Evolutionary conservation across 106 monocot species (phyloP).

Genomic region (Dioscorea dumetorum): DNA sequence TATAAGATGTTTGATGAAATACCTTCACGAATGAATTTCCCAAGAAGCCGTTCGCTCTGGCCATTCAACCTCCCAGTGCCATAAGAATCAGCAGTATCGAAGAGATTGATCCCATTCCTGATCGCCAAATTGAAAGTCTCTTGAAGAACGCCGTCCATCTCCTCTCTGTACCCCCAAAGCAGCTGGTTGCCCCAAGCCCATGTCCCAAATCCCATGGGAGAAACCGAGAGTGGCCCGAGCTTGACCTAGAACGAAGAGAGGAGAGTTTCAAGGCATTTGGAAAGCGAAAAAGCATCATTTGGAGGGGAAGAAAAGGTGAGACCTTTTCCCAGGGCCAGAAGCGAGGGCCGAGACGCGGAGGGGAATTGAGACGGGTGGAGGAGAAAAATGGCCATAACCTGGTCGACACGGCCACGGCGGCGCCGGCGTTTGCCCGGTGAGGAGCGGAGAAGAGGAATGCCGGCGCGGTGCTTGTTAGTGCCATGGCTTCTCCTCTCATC

Average conservation of each 20-base stretch:
- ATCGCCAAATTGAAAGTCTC: slow-evolving; percentile 76
- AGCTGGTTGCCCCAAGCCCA: slow-evolving; percentile 99
- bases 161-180: slow-evolving; percentile 88
- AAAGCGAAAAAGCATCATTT: too few relatives aligned
- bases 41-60: slow-evolving; percentile 90
- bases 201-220: slow-evolving; percentile 97
- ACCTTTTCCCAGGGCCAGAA: slow-evolving; percentile 93
- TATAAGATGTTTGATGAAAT: too few relatives aligned
- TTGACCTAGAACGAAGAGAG: slow-evolving; percentile 42
- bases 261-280: too few relatives aligned
- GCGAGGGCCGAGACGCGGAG: slow-evolving; percentile 37
- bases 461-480: not conserved
- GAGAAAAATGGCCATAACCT: not conserved
- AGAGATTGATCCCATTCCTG: slow-evolving; percentile 77
- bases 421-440: not conserved
- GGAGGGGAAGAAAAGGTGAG: not conserved
- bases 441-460: not conserved
- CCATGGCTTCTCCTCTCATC: not conserved
- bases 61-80: slow-evolving; percentile 91
- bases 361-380: slow-evolving; percentile 12
- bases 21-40: slow-evolving; percentile 79
- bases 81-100: slow-evolving; percentile 98
- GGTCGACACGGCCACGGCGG: not conserved
- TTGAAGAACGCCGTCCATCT: slow-evolving; percentile 71
- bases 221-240: slow-evolving; percentile 62